A percentile compares a stretch with the other conserved stretches of the same genome.
These are phyloP conservation scores for Cyberlindnera galapagoensis DNA, from an alignment of 805 yeast genomes.

Conservation along the genomic window DNA sequence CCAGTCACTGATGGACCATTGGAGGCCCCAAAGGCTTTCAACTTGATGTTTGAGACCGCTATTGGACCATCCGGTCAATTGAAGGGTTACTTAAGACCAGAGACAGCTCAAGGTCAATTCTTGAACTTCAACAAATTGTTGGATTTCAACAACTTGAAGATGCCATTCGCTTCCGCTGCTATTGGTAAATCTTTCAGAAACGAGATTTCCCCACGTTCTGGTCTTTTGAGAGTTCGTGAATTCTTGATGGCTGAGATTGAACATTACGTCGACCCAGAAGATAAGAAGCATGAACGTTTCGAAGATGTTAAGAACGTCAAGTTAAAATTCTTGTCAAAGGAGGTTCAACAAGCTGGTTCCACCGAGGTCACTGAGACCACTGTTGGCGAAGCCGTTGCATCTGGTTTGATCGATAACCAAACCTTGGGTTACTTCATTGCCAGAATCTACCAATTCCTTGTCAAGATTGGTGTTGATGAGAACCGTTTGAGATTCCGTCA, in stretches of 20 bases:
- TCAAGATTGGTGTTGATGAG: conserved; percentile 86
- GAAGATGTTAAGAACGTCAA: conserved; percentile 64
- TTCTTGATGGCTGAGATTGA: conserved; percentile 99
- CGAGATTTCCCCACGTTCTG: conserved; percentile 98
- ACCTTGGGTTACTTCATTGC: conserved; percentile 96
- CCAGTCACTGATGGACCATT: conserved; percentile 85
- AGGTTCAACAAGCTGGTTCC: conserved; percentile 79
- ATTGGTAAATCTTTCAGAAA: conserved; percentile 98
- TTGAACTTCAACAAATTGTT: conserved; percentile 88
- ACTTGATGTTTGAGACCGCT: conserved; percentile 98
- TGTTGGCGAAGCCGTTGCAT: conserved; percentile 83
- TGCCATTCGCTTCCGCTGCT: conserved; percentile 99
- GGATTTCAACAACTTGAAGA: conserved; percentile 90
- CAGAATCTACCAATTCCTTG: conserved; percentile 79
- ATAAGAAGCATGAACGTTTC: conserved; percentile 80
- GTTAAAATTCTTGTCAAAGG: conserved; percentile 78
- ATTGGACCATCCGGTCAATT: conserved; percentile 97
- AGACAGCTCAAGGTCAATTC: conserved; percentile 99
- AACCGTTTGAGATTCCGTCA: conserved; percentile 90
- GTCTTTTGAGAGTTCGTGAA: conserved; percentile 95
- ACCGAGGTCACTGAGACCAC: conserved; percentile 59
- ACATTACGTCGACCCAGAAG: conserved; percentile 91
- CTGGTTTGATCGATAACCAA: conserved; percentile 91
- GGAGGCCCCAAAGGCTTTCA: conserved; percentile 91
- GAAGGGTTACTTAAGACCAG: conserved; percentile 96